Evolutionary conservation across 1,284 basidiomycete genomes (phyloP), one percentile per base, ranked within the genome.

Genomic region (Mycosarcoma maydis): DNA sequence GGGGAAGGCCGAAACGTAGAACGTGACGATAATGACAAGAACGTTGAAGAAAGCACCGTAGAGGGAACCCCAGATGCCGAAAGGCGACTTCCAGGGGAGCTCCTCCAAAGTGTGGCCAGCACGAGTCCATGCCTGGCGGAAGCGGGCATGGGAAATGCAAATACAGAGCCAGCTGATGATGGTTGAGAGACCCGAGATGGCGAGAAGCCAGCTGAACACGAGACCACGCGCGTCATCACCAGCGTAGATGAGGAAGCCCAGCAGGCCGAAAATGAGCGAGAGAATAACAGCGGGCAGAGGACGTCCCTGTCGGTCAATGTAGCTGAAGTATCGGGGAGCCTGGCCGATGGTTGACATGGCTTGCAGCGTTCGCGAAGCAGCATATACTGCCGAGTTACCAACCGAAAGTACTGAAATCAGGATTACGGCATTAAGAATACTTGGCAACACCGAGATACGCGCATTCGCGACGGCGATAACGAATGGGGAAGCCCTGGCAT

Each of bases 41-140:
- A 76, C n/a, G 53, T 68, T 70, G 46, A 83, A 66, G 26, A 41
- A 80, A 73, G 83, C 76, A 33, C 85, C 85, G 50, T 82, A 70
- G 67, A 79, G 77, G 14, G 83, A 84, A 29, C 85, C 85, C 37
- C 61, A 83, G 27, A 84, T 76, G 37, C 85, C 85, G 19, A 83
- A 82, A 29, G 83, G 71, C 23, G 85, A 84, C n/a, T 56, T 71
- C 83, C 83, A 86, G 4, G 85, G 85, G 6, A 86, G 81, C 75
- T 85, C 84, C 51, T 84, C 83, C 42, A 84, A 52, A 0, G 78
- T 76, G 78, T 84, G 84, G 13, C 84, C 84, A 77, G 80, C 83
- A n/a, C 78, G 77, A 52, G 78, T 77, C 85, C 85, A 86, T 1
- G 85, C 85, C 36, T 52, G 42, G 65, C 87, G 87, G 87, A 92